Conservation (phyloP, 2,329 filamentous ascomycete species). For the Beauveria pseudobassiana region DNA sequence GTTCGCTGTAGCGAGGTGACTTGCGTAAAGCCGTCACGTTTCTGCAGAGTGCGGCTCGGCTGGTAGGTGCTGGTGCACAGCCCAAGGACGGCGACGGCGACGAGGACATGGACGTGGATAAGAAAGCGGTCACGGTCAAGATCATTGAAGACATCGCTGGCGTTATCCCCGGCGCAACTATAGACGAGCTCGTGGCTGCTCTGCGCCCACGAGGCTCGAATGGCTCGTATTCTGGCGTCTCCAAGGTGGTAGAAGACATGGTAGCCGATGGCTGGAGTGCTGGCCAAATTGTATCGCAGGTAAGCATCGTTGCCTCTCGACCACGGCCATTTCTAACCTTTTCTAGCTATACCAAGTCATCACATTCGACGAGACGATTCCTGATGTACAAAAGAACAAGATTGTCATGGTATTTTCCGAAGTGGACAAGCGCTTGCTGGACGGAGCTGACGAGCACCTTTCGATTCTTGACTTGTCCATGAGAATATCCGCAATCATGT, state of each 20-base stretch:
- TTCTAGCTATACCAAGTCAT: conserved; percentile 70
- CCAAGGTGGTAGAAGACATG: conserved; percentile 78
- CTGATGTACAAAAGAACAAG: conserved; percentile 80
- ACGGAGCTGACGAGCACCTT: conserved; percentile 92
- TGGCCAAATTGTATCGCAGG: conserved; percentile 75
- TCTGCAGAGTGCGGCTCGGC: conserved; percentile 82
- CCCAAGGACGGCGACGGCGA: conserved; percentile 41
- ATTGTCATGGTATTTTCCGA: conserved; percentile 89
- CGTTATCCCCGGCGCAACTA: conserved; percentile 71
- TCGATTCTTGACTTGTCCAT: conserved; percentile 80
- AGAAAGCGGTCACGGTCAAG: conserved; percentile 61
- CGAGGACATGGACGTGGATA: conserved; percentile 55
- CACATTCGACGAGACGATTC: conserved; percentile 75
- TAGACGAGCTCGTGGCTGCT: conserved; percentile 62
- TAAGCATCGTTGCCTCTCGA: conserved; percentile 28
- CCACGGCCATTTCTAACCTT: conserved; percentile 11
- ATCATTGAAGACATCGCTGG: conserved; percentile 93
- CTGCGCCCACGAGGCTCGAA: conserved; percentile 64
- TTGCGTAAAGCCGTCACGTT: conserved; percentile 94
- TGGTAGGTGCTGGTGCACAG: conserved; percentile 62
- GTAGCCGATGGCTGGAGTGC: conserved; percentile 97
- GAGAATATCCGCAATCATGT: conserved; percentile 69
- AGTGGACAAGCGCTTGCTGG: conserved; percentile 85
- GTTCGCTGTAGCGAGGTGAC: conserved; percentile 86
- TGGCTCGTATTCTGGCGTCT: conserved; percentile 64